Evolutionary conservation across 345 rosid species (phyloP).

Genomic region (Moricandia arvensis): DNA sequence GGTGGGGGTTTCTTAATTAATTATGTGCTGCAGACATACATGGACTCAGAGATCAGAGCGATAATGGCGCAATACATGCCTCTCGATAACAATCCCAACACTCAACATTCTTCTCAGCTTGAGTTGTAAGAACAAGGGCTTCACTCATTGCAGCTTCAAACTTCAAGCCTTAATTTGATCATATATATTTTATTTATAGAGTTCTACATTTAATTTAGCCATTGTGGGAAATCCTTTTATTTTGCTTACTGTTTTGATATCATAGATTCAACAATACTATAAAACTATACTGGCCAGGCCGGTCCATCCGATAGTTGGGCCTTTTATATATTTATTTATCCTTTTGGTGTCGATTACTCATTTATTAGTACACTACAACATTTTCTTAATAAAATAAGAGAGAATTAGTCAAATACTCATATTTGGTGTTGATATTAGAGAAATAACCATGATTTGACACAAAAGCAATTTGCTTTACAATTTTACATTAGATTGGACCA

Average conservation of each 20-base stretch:
- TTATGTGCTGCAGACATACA: conserved; percentile 73
- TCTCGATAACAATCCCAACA: conserved; percentile 67
- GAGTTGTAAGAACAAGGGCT: conserved; percentile 20
- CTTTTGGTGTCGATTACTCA: background rate
- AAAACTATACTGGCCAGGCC: conserved; percentile 17
- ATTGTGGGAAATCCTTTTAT: background rate
- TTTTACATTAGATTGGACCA: too few species aligned
- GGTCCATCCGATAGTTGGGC: conserved; percentile 2
- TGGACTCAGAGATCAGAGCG: conserved; percentile 97
- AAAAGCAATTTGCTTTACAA: too few species aligned
- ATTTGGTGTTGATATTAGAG: too few species aligned
- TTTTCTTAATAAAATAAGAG: background rate
- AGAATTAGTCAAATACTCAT: too few species aligned
- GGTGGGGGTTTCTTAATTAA: background rate
- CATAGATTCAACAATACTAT: background rate
- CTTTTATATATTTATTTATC: background rate
- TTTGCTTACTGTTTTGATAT: background rate
- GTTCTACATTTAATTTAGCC: conserved; percentile 1
- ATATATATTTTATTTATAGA: background rate
- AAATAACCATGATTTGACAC: too few species aligned
- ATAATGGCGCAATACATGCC: conserved; percentile 99
- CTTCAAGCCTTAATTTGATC: conserved; percentile 1
- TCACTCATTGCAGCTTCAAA: background rate
- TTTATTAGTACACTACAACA: conserved; percentile 29
- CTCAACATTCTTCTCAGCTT: conserved; percentile 35